Evolutionary conservation across 169 alveolate genomes (phyloP), one percentile per base, ranked within the genome.

Genomic region (Eimeria zaria): DNA sequence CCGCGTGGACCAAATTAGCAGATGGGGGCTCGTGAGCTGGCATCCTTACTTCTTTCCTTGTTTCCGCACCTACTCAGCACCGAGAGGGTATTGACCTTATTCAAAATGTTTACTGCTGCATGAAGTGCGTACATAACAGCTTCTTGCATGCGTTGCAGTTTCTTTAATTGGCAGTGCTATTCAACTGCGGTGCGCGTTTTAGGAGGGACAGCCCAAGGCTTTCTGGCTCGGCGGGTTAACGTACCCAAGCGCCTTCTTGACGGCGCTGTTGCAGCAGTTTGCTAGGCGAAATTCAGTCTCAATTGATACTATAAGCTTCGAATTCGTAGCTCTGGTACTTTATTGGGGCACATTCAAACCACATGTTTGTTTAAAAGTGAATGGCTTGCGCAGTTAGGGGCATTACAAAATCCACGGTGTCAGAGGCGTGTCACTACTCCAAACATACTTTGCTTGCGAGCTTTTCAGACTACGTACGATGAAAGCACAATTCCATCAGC

Each of bases 171-270:
- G 87, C 60, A 76, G 16, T 22, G 64, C 87, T 33, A n/a, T 67
- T 30, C 0, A 20, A 22, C 33, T 55, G 64, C 67, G 71, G 16
- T 76, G 46, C 27, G n/a, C 44, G 20, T 60, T 33, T 55, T 84
- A 95, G 91, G 98, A 98, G 67, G 96, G 97, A 67, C 96, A 98
- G 62, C 99, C 99, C 11, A 97, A 97, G 84, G 98, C 98, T 9
- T 98, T 98, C 98, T 99, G 99, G 99, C 97, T 98, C 88, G 98
- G 99, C 4, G 99, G 99, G 46, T 97, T 98, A 80, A 98, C 99
- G 22, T 98, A 98, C 98, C 99, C 99, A 14, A 98, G 99, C 55
- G 99, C 99, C 73, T 98, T 99, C 97, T 98, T 99, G 78, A 98
- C 99, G 2, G 99, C 99, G 18, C 97, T 99, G 73, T 97, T 98